Percentiles rank a stretch among this genome's conserved stretches.
These are phyloP conservation scores for Kuraishia capsulata DNA, from an alignment of 805 yeast species.

Conservation along the genomic window DNA sequence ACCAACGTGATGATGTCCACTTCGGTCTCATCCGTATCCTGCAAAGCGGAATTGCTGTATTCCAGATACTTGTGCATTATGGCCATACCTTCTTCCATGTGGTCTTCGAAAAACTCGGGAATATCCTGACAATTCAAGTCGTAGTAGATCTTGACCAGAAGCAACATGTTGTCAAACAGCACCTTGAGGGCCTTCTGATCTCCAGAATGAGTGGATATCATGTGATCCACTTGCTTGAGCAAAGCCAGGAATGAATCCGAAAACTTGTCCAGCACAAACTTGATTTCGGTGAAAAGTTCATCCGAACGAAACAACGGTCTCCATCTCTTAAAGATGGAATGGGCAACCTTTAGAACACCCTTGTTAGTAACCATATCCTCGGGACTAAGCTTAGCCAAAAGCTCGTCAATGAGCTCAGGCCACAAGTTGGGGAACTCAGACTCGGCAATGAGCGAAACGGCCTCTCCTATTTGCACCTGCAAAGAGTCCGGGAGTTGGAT, in stretches of 20 bases:
- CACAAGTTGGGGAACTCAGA: slow-evolving; percentile 91
- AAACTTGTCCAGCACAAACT: slow-evolving; percentile 78
- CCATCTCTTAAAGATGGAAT: slow-evolving; percentile 95
- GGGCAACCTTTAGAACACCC: slow-evolving; percentile 87
- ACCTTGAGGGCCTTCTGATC: slow-evolving; percentile 42
- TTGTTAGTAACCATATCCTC: slow-evolving; percentile 68
- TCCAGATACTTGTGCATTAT: slow-evolving; percentile 74
- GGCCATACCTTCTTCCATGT: slow-evolving; percentile 67
- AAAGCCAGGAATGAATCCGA: slow-evolving; percentile 69
- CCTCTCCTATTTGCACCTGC: slow-evolving; percentile 92
- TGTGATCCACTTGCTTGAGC: slow-evolving; percentile 55
- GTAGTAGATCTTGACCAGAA: slow-evolving; percentile 74
- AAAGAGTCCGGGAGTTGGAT: slow-evolving; percentile 67
- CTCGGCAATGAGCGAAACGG: slow-evolving; percentile 87
- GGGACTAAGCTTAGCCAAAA: slow-evolving; percentile 55
- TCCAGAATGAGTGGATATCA: slow-evolving; percentile 40
- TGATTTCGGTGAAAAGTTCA: slow-evolving; percentile 79
- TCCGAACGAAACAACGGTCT: slow-evolving; percentile 89
- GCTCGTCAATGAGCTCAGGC: slow-evolving; percentile 67
- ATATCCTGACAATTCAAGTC: slow-evolving; percentile 97
- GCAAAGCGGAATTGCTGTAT: slow-evolving; percentile 46
- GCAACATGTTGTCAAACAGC: slow-evolving; percentile 59
- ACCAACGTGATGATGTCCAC: slow-evolving; percentile 62
- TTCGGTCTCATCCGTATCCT: slow-evolving; percentile 51
- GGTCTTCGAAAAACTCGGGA: slow-evolving; percentile 96